phyloP scores from a whole-genome alignment of 805 yeast genomes.

The Starmerella apicola region DNA sequence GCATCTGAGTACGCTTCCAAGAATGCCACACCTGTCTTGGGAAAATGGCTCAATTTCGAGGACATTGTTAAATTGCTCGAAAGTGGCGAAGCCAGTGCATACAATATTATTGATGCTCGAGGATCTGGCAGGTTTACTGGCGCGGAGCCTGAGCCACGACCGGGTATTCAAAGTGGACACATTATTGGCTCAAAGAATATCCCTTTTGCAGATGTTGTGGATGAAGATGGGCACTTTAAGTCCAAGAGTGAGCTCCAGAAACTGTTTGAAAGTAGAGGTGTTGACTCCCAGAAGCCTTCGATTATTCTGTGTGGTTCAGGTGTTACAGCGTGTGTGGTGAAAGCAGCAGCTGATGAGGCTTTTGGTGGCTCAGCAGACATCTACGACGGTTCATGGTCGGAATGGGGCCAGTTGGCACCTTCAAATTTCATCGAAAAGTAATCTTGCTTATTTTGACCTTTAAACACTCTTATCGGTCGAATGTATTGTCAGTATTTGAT shows the following conservation, averaged over 20 bases:
- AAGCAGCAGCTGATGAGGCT: constrained; percentile 51
- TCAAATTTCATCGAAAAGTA: constrained; percentile 28
- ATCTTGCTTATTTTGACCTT: background rate
- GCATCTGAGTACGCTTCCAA: constrained; percentile 17
- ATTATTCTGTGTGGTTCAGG: constrained; percentile 94
- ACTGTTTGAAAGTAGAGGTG: constrained; percentile 35
- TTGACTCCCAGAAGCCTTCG: constrained; percentile 42
- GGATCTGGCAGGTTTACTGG: constrained; percentile 65
- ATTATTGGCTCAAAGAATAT: constrained; percentile 66
- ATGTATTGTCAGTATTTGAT: background rate
- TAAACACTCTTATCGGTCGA: background rate
- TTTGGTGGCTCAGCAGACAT: constrained; percentile 40
- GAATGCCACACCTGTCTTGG: constrained; percentile 17
- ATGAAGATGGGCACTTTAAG: constrained; percentile 37
- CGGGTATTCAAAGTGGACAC: constrained; percentile 82
- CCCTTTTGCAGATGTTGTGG: constrained; percentile 56
- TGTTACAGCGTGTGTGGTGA: constrained; percentile 81
- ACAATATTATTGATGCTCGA: constrained; percentile 70
- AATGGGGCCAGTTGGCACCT: constrained; percentile 72
- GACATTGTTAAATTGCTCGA: constrained; percentile 50
- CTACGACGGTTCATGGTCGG: constrained; percentile 60
- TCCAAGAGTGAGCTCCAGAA: constrained; percentile 35
- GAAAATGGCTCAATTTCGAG: constrained; percentile 39
- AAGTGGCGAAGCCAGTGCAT: constrained; percentile 29
- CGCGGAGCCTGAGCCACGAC: constrained; percentile 73